These are phyloP conservation scores for Radiomyces spectabilis DNA, from an alignment of 192 early-diverging fungal genomes.

Conservation along the genomic window DNA sequence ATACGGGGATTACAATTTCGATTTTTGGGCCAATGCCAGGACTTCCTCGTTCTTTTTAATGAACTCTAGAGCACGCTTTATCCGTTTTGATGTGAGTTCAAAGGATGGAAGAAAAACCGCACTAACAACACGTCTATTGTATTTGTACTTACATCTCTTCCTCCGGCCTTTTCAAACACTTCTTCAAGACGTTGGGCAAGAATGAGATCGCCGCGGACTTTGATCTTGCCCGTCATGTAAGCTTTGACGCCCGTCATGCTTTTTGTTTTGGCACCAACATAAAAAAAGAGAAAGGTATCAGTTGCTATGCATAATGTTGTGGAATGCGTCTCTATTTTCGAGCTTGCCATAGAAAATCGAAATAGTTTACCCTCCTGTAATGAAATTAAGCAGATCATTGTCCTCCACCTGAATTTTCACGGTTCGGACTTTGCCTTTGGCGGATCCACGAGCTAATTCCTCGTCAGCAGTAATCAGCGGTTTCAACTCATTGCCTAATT, in stretches of 20 bases:
- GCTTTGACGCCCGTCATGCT: conserved; percentile 19
- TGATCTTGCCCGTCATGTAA: conserved; percentile 23
- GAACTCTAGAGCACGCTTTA: not conserved
- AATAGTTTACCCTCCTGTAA: conserved; percentile 26
- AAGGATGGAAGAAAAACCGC: no score
- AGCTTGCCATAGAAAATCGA: no score
- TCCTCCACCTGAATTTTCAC: conserved; percentile 22
- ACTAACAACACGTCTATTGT: no score
- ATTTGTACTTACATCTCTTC: conserved; percentile 16
- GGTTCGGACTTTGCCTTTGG: conserved; percentile 5
- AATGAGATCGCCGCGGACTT: conserved; percentile 20
- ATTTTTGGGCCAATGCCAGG: no score
- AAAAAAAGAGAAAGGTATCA: not conserved
- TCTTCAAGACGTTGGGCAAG: conserved; percentile 24
- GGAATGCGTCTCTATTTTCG: no score
- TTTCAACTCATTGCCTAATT: conserved; percentile 7
- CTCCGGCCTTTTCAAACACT: conserved; percentile 20
- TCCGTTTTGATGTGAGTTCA: no score
- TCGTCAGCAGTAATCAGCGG: conserved; percentile 19
- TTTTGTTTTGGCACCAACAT: not conserved
- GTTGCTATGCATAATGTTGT: no score
- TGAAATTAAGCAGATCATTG: conserved; percentile 22
- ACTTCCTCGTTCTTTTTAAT: not conserved
- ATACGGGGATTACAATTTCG: no score
- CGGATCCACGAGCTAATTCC: not conserved